Conservation (phyloP, 1,139 yeast genomes). For the Pichia norvegensis region DNA sequence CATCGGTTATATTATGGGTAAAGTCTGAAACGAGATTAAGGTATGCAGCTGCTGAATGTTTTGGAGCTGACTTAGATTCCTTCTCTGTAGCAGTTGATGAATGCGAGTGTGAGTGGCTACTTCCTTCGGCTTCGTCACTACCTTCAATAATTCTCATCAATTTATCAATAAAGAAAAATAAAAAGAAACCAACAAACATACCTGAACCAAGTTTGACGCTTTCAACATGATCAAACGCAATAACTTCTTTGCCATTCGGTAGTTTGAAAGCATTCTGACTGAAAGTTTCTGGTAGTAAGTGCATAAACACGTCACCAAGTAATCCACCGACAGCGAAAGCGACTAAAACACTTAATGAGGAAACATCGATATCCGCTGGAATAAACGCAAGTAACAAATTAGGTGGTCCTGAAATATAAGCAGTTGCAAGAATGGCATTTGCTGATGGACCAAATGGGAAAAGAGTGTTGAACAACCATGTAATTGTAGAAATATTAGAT, state of each 20-base stretch:
- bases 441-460: constrained; percentile 51
- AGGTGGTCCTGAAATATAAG: constrained; percentile 57
- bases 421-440: constrained; percentile 54
- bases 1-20: constrained; percentile 64
- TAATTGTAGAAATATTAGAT: constrained; percentile 9
- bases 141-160: constrained; percentile 41
- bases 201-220: constrained; percentile 43
- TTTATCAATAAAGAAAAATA: constrained; percentile 53
- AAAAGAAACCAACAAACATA: constrained; percentile 48
- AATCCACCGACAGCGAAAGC: constrained; percentile 67
- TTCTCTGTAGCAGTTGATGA: constrained; percentile 27
- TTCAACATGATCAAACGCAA: constrained; percentile 39
- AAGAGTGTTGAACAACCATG: constrained; percentile 31
- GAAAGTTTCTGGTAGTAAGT: constrained; percentile 56
- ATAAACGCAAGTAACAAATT: constrained; percentile 44
- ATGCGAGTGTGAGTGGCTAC: constrained; percentile 17
- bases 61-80: constrained; percentile 14
- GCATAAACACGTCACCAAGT: constrained; percentile 61
- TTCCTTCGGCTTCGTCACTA: constrained; percentile 22
- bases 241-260: constrained; percentile 20
- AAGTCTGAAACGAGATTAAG: constrained; percentile 58
- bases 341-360: constrained; percentile 42
- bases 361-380: constrained; percentile 42
- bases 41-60: constrained; percentile 39
- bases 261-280: constrained; percentile 43